Evolutionary conservation across 1,284 basidiomycete genomes (phyloP), one percentile per base, ranked within the genome.

Genomic region (Ustilago lituana): DNA sequence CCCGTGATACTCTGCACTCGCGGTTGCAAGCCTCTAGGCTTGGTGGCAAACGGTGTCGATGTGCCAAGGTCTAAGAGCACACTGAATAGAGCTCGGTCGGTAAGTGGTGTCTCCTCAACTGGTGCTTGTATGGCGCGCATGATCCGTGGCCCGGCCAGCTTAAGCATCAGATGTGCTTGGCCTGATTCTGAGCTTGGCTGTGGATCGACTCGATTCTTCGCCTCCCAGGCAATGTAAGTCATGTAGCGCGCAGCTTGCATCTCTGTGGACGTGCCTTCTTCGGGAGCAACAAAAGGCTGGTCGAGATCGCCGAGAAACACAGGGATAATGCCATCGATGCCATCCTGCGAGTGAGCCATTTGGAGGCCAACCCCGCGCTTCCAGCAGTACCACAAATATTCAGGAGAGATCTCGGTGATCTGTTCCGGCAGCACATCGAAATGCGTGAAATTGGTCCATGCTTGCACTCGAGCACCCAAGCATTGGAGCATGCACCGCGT

Each of bases 201-300:
- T 12, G 51, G 24, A 1, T 33, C 15, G 11, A 2, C 14, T 32
- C 22, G 46, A 9, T 39, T 26, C 37, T 58, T 58, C 4, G 55
- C 46, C 15, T 50, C 32, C 56, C 56, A 58, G 14, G 36, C 48
- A 12, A 58, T 22, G 19, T 46, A 58, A 1, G 48, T 51, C 56
- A 58, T 58, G 22, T 49, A 26, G 27, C 27, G 12, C 7, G 27
- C 27, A 6, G 27, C 27, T 29, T 29, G 27, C 27, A 29, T 7
- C 27, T 29, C 27, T 6, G 6, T 12, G 27, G 7, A 12, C 7
- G 7, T 29, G 27, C 27, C 27, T 12, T 29, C 27, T 7, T 12
- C 27, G 6, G 27, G 12, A 29, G 27, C 12, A 12, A 29, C 27
- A 29, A 29, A 29, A 29, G 27, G 27, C 7, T 29, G 27, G 6